Base-by-base conservation (phyloP, 495 filamentous ascomycete genomes). In the Lasiosphaeria hispida region DNA sequence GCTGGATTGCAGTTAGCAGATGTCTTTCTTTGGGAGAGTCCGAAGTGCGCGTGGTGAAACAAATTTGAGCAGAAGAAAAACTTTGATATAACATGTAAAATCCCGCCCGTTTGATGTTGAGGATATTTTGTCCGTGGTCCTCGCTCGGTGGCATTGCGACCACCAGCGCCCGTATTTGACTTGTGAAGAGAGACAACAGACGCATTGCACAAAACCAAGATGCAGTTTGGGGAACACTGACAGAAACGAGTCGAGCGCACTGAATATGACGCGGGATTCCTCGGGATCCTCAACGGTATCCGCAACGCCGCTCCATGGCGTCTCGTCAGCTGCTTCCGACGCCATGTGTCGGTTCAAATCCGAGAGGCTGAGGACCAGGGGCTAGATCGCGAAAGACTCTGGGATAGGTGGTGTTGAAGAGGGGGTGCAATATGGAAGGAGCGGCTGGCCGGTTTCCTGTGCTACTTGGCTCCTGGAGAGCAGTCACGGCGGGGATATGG, bases 161-260 rank as follows among this genome's bases (percentile, higher is more conserved):
- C 23, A 30, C 23, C 23, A 30, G 23, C 23, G 23, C 23, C 23
- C 5, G 23, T 30, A 30, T 30, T 30, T 30, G 23, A 5, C 23
- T 5, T 30, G 23, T 30, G 5, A 41, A 18, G 18, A 37, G 35
- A 53, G 23, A 23, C 34, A n/a, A 18, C 18, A 44, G 6, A 11
- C 1, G 23, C 23, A 30, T 30, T 30, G 43, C 53, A 15, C 13
- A 34, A 33, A 15, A 13, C 13, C 17, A 39, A 33, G 30, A 19
- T 30, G 13, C 17, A 38, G 55, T 4, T 54, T 19, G 18, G 5
- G 23, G 37, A 51, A 10, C 49, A 84, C 90, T 70, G 74, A 95
- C 92, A 85, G 81, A 68, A 92, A 96, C 2, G 91, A 96, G 73
- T 95, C 90, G 44, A 96, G 72, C 0, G 88, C 85, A 34, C 84